phyloP scores from a whole-genome alignment of 305 asterid species.

The Fraxinus ornus region DNA sequence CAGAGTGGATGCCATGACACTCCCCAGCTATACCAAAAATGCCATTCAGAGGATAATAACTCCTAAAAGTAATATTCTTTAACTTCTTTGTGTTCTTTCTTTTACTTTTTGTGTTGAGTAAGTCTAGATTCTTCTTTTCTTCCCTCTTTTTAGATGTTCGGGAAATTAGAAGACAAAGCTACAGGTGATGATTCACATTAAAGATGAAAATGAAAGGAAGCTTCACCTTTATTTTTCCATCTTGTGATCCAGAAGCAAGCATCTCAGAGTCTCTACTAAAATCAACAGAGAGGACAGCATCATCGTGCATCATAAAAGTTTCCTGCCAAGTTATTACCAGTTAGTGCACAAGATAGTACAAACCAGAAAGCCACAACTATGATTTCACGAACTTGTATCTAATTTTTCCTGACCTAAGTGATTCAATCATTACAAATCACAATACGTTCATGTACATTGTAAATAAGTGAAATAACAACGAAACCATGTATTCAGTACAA shows the following conservation, averaged over 20 bases:
- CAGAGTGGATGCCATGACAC: background rate
- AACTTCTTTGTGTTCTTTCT: background rate
- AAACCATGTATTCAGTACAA: background rate
- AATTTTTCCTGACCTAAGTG: background rate
- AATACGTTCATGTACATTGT: background rate
- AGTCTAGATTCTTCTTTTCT: background rate
- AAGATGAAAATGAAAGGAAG: slow-evolving; percentile 8
- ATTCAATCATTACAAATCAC: background rate
- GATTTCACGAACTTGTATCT: background rate
- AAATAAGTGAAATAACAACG: background rate
- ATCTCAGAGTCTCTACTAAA: slow-evolving; percentile 98
- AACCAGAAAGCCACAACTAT: background rate
- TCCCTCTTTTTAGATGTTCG: background rate
- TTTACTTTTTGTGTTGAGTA: background rate
- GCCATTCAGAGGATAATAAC: background rate
- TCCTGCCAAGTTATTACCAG: slow-evolving; percentile 57
- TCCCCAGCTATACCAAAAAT: background rate
- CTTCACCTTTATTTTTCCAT: slow-evolving; percentile 94
- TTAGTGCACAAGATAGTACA: slow-evolving; percentile 25
- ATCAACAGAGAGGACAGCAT: slow-evolving; percentile 88
- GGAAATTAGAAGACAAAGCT: slow-evolving; percentile 1
- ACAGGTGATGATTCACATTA: slow-evolving; percentile 1
- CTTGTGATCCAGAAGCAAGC: slow-evolving; percentile 98
- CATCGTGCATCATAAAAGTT: slow-evolving; percentile 98
- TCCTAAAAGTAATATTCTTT: background rate